Conservation (phyloP, 495 filamentous ascomycete species). For the Tuber brumale region DNA sequence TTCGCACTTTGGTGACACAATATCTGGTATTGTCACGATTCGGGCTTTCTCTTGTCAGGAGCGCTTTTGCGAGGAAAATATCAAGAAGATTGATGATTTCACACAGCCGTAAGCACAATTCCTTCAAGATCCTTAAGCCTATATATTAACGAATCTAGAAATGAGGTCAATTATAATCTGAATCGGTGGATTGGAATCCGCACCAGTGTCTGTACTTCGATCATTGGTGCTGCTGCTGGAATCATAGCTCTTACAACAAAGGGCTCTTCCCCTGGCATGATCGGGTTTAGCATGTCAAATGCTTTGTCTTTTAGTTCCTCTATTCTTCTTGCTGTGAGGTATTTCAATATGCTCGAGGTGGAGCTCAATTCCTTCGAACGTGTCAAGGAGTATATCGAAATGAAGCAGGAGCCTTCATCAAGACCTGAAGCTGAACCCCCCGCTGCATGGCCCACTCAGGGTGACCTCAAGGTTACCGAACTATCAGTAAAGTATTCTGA, state of each 20-base stretch:
- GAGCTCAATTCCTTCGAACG: slow-evolving; percentile 44
- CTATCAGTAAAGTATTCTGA: slow-evolving; percentile 45
- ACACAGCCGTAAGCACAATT: slow-evolving; percentile 16
- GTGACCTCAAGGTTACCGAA: slow-evolving; percentile 44
- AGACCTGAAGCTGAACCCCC: slow-evolving; percentile 38
- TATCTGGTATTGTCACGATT: slow-evolving; percentile 46
- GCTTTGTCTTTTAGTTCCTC: slow-evolving; percentile 38
- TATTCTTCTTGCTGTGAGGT: slow-evolving; percentile 28
- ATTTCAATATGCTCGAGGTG: slow-evolving; percentile 21
- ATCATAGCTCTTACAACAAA: slow-evolving; percentile 43
- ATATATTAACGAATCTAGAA: slow-evolving; percentile 5
- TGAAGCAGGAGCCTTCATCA: slow-evolving; percentile 45
- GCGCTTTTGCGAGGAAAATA: slow-evolving; percentile 37
- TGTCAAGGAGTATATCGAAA: slow-evolving; percentile 50
- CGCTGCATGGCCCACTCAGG: slow-evolving; percentile 47
- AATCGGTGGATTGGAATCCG: slow-evolving; percentile 47
- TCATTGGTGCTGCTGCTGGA: slow-evolving; percentile 44
- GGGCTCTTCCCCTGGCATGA: slow-evolving; percentile 42
- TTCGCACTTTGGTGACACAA: slow-evolving; percentile 47
- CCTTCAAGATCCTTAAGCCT: neutral
- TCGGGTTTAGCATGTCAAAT: slow-evolving; percentile 46
- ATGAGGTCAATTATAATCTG: slow-evolving; percentile 44
- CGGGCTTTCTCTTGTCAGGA: slow-evolving; percentile 42
- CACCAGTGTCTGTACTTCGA: slow-evolving; percentile 43
- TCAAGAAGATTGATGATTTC: slow-evolving; percentile 36